Evolutionary conservation across 2,329 filamentous ascomycete species (phyloP), one percentile per base, ranked within the genome.

Genomic region (Monosporascus sp.): DNA sequence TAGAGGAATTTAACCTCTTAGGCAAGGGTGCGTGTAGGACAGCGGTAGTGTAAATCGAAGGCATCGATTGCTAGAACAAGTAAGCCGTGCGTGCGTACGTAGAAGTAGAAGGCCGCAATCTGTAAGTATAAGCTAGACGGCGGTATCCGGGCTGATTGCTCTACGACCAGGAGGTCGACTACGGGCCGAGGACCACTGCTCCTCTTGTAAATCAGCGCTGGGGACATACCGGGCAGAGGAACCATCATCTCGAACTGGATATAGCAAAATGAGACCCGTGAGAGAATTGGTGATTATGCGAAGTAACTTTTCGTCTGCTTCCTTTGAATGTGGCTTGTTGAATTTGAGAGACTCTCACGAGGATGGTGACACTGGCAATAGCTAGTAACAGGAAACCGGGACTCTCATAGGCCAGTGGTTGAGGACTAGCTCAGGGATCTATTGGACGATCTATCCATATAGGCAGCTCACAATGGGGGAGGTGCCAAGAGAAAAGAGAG

Each of bases 1-100:
- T 58, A 48, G 49, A 55, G 55, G 43, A 27, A 46, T 27, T 9
- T 19, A 31, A 26, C 43, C 26, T 46, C 11, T 46, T 46, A 31
- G 24, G 43, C 43, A 24, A 46, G 43, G 43, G 43, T 46, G 26
- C 24, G 16, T 46, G 43, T 46, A 46, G 20, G 43, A 46, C 22
- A 14, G 4, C 22, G n/a, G 43, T 31, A 22, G 43, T 46, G 22
- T 46, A 46, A 27, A 46, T 46, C 3, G 43, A 17, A 46, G 24
- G 22, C 43, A 46, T 26, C 43, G 11, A 31, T 24, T 14, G 20
- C 22, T 44, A 44, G 19, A 20, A 24, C 9, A 44, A 44, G n/a
- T 20, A 20, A 16, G 22, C 8, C 19, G 14, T 11, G 14, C 22
- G 14, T 24, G 19, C 11, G 41, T 24, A 14, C 11, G 20, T 14